Evolutionary conservation across 225 moss, liverwort and hornwort species (phyloP).

Genomic region (Bryum argenteum): DNA sequence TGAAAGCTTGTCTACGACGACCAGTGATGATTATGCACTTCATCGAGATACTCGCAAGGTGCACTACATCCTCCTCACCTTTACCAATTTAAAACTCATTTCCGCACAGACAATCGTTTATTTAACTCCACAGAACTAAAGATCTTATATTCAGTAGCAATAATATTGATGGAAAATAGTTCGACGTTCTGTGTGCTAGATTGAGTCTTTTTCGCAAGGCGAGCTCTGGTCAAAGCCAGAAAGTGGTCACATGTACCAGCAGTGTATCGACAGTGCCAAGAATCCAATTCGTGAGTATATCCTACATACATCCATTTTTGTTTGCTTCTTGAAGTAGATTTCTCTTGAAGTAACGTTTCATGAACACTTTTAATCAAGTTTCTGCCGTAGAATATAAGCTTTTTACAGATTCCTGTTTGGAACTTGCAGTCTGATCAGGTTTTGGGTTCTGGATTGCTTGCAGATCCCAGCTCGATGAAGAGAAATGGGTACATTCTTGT

Average conservation of each 20-base stretch:
- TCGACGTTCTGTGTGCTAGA: conserved; percentile 30
- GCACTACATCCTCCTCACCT: not conserved
- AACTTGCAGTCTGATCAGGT: not conserved
- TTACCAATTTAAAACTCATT: not conserved
- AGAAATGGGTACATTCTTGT: conserved; percentile 94
- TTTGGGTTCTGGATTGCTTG: not conserved
- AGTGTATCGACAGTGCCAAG: conserved; percentile 65
- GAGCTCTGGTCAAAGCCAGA: conserved; percentile 74
- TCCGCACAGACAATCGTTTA: too few relatives aligned
- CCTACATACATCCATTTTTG: not conserved
- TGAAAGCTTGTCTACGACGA: not conserved
- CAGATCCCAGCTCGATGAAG: conserved; percentile 34
- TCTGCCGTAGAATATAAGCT: not conserved
- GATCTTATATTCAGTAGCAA: too few relatives aligned
- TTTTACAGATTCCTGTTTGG: not conserved
- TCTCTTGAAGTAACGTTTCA: too few relatives aligned
- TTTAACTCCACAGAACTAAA: too few relatives aligned
- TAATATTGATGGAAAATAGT: not conserved
- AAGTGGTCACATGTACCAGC: conserved; percentile 56
- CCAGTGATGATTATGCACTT: conserved; percentile 14
- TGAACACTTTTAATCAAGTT: not conserved
- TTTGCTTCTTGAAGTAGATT: too few relatives aligned
- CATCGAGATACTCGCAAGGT: conserved; percentile 37
- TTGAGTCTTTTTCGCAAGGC: conserved; percentile 30
- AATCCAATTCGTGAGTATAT: conserved; percentile 52